Evolutionary conservation across 2,329 filamentous ascomycete genomes (phyloP).

Genomic region (Aspergillus latus): DNA sequence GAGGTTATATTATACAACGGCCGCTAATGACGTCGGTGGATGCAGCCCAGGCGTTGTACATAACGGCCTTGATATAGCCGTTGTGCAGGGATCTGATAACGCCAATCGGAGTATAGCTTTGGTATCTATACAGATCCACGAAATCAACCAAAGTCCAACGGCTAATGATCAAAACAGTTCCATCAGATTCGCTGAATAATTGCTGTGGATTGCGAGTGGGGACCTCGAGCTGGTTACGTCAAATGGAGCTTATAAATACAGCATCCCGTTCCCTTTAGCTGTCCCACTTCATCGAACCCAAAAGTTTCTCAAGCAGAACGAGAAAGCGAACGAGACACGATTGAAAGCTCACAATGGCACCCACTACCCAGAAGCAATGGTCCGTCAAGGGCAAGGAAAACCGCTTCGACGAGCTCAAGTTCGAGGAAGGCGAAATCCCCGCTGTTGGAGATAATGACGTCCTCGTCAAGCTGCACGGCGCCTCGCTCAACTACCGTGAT

Average conservation of each 20-base stretch:
- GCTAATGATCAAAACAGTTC: background rate
- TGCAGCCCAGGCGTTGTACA: background rate
- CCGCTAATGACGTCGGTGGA: background rate
- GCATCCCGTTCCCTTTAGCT: background rate
- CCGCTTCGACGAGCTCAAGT: conserved; percentile 61
- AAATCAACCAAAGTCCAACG: background rate
- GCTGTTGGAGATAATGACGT: conserved; percentile 69
- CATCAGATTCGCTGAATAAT: background rate
- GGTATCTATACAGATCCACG: background rate
- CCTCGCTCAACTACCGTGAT: conserved; percentile 53
- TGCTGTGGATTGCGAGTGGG: background rate
- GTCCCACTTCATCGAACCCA: background rate
- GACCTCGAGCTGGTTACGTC: background rate
- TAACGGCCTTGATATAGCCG: background rate
- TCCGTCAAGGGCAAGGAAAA: conserved; percentile 49
- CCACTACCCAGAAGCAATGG: conserved; percentile 57
- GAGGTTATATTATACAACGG: background rate
- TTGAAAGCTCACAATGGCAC: conserved; percentile 16
- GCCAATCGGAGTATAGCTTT: background rate
- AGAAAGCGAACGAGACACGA: background rate
- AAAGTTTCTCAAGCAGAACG: background rate
- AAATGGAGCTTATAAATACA: background rate
- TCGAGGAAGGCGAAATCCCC: conserved; percentile 55
- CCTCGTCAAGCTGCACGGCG: conserved; percentile 62
- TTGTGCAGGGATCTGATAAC: background rate